Evolutionary conservation across 2,329 filamentous ascomycete genomes (phyloP), one percentile per base, ranked within the genome.

Genomic region (Nemania sp.): DNA sequence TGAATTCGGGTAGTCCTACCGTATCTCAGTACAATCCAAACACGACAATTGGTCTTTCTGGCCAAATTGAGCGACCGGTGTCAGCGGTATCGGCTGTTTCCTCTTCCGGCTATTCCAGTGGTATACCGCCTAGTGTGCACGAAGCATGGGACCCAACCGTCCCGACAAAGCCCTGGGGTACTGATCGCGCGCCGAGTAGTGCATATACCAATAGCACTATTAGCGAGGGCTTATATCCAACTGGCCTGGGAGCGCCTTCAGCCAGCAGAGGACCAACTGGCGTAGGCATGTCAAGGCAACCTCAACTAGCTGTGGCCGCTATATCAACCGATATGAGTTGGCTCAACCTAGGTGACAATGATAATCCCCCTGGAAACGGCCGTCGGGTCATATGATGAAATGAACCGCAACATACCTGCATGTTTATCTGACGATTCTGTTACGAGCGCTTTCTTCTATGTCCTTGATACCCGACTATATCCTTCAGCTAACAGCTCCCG

Each of bases 301-400:
- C 85, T 20, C 86, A 86, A 73, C 80, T 87, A 32, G 79, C 81
- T 24, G 84, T 81, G 79, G 82, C 86, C 55, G 78, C 83, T 27
- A 82, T 82, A 6, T 84, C 86, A 13, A 86, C 85, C 58, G 92
- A 94, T 78, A 92, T 94, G 90, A 93, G 90, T 80, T 94, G 92
- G 92, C 80, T 94, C 70, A 93, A 94, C 75, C 83, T 94, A 20
- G 89, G 89, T 54, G 86, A 86, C 43, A 75, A 76, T 45, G 72
- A 76, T 70, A 93, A 93, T 74, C 83, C 93, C 27, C 88, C 87
- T 58, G 84, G 85, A 32, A 75, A 77, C 32, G 67, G 71, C 26
- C 68, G 64, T 41, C 38, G 32, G 32, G 32, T 7, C 65, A 20
- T 70, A 64, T 26, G 64, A 63, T 51, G 74, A 60, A 53, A 35